phyloP scores from a whole-genome alignment of 2,329 filamentous ascomycete genomes.

The Talaromyces sp. region DNA sequence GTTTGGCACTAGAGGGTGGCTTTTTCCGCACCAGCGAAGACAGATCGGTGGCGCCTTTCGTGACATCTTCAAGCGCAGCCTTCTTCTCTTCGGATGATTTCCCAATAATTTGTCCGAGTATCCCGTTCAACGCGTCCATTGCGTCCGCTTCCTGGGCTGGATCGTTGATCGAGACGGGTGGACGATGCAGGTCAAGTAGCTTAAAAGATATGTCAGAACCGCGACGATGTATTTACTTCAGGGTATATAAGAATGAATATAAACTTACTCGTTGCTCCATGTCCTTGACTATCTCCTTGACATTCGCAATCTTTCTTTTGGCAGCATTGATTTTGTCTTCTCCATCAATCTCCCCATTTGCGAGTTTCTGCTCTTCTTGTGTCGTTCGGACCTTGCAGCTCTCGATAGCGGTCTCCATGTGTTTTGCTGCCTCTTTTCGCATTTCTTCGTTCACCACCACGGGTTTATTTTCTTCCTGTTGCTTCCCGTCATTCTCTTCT shows the following conservation, averaged over 20 bases:
- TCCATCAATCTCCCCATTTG: slow-evolving; percentile 32
- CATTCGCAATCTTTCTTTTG: slow-evolving; percentile 51
- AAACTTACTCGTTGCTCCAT: slow-evolving; percentile 54
- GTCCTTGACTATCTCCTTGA: slow-evolving; percentile 58
- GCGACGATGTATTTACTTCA: background rate
- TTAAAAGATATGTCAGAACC: slow-evolving; percentile 21
- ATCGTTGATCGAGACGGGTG: slow-evolving; percentile 47
- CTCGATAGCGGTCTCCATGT: slow-evolving; percentile 59
- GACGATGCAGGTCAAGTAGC: slow-evolving; percentile 54
- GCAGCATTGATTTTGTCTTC: slow-evolving; percentile 36
- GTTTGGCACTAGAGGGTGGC: slow-evolving; percentile 29
- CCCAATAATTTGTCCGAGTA: slow-evolving; percentile 56
- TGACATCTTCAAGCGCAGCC: slow-evolving; percentile 51
- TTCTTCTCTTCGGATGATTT: slow-evolving; percentile 51
- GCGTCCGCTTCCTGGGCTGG: slow-evolving; percentile 33
- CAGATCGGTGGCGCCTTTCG: slow-evolving; percentile 55
- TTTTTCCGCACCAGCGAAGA: slow-evolving; percentile 56
- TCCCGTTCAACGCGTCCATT: slow-evolving; percentile 50
- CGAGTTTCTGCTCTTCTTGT: slow-evolving; percentile 48
- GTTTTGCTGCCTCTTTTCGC: slow-evolving; percentile 52
- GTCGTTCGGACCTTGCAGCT: slow-evolving; percentile 53
- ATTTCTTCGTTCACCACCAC: slow-evolving; percentile 48
- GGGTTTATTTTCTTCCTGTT: slow-evolving; percentile 12
- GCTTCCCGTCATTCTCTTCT: slow-evolving; percentile 21
- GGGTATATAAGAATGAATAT: background rate